Evolutionary conservation across 2,329 filamentous ascomycete species (phyloP).

Genomic region (Lasiodiplodia citricola): DNA sequence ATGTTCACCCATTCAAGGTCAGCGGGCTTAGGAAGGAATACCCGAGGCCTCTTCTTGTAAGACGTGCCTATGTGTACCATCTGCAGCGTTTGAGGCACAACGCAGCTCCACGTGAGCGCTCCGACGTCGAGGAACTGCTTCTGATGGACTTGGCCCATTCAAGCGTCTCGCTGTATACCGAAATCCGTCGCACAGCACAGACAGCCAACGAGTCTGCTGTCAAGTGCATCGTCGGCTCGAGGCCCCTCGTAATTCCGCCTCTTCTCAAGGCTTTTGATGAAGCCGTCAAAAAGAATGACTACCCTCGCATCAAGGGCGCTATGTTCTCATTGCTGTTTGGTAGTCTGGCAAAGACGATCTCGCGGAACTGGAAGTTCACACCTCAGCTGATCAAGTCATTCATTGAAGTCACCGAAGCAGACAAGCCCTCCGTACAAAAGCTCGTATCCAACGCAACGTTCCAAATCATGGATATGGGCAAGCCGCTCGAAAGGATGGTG

Average conservation of each 20-base stretch:
- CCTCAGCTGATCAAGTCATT: constrained; percentile 89
- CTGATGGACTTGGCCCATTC: constrained; percentile 88
- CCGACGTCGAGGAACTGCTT: constrained; percentile 84
- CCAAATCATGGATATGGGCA: constrained; percentile 89
- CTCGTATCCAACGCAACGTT: constrained; percentile 82
- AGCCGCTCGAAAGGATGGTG: constrained; percentile 83
- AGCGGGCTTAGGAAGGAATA: constrained; percentile 91
- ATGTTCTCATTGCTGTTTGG: constrained; percentile 91
- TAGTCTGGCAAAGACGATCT: constrained; percentile 83
- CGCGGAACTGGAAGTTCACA: constrained; percentile 93
- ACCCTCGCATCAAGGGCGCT: constrained; percentile 90
- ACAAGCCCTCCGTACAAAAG: constrained; percentile 93
- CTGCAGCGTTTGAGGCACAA: constrained; percentile 94
- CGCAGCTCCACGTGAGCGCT: constrained; percentile 83
- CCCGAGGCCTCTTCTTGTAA: constrained; percentile 87
- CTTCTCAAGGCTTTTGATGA: constrained; percentile 78
- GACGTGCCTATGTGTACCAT: constrained; percentile 93
- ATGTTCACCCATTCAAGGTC: constrained; percentile 92
- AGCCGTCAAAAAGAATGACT: constrained; percentile 79
- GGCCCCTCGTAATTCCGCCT: constrained; percentile 87
- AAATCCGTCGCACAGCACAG: constrained; percentile 93
- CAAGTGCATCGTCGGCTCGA: constrained; percentile 86
- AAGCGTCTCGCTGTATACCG: constrained; percentile 88
- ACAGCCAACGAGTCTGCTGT: constrained; percentile 90
- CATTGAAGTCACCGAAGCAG: constrained; percentile 85